Conservation (phyloP, 306 rosid species). For the Dicorynia guianensis region DNA sequence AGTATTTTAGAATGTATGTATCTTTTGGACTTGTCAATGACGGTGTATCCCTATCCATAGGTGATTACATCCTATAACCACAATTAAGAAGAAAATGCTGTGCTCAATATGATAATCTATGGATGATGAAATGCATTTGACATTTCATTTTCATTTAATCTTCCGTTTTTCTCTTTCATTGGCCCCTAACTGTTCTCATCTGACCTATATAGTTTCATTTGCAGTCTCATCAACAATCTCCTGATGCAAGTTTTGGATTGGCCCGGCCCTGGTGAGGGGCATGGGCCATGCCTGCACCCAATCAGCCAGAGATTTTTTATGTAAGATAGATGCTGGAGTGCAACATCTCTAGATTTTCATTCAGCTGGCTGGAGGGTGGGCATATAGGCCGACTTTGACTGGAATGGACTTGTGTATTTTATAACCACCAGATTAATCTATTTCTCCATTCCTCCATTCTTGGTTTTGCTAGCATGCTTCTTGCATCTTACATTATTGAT, state of each 20-base stretch:
- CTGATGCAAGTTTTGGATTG: conserved; percentile 93
- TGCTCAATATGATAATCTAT: too few relatives aligned
- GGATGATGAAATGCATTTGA: neutral
- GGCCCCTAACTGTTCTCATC: conserved; percentile 22
- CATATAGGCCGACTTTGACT: conserved; percentile 78
- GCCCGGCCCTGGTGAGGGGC: conserved; percentile 99
- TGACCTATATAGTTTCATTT: conserved; percentile 36
- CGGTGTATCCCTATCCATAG: conserved; percentile 9
- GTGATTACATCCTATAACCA: too few relatives aligned
- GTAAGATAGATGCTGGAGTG: conserved; percentile 46
- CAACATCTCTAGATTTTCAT: conserved; percentile 38
- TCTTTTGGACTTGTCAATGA: conserved; percentile 3
- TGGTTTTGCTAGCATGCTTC: too few relatives aligned
- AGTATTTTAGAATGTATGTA: neutral
- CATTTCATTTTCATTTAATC: neutral
- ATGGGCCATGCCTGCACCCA: conserved; percentile 95
- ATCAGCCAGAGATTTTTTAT: conserved; percentile 58
- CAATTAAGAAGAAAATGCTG: too few relatives aligned
- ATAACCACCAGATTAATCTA: too few relatives aligned
- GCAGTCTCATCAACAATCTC: conserved; percentile 92
- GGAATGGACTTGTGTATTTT: conserved; percentile 51
- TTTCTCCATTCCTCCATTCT: too few relatives aligned
- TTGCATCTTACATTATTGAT: too few relatives aligned
- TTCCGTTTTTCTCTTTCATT: neutral
- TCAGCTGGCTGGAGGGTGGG: conserved; percentile 89